A percentile compares a stretch with the other conserved stretches of the same genome.
These are phyloP conservation scores for Ramaria sp. DNA, from an alignment of 768 basidiomycete species.

Conservation along the genomic window DNA sequence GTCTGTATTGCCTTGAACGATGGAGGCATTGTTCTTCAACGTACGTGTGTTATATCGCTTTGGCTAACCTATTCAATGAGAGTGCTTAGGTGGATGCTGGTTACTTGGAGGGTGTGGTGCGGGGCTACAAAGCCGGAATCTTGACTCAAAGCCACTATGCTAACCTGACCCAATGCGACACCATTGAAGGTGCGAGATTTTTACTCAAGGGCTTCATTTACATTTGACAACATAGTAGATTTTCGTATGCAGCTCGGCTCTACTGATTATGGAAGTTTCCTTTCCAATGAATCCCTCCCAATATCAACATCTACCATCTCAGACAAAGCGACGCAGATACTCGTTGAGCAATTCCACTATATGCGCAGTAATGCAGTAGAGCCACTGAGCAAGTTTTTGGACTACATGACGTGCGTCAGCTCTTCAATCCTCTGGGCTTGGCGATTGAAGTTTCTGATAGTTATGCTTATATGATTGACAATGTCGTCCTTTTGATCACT, in stretches of 20 bases:
- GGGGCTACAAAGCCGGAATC: constrained; percentile 92
- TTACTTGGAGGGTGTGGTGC: constrained; percentile 70
- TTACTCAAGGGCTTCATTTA: background rate
- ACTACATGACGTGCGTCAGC: constrained; percentile 89
- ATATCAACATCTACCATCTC: constrained; percentile 90
- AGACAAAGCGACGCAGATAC: constrained; percentile 90
- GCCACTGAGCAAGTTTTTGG: constrained; percentile 85
- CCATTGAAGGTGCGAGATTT: constrained; percentile 65
- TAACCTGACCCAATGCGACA: constrained; percentile 95
- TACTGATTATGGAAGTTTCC: constrained; percentile 97
- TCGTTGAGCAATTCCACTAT: constrained; percentile 97
- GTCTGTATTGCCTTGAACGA: constrained; percentile 19
- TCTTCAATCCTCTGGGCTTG: background rate
- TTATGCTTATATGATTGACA: constrained; percentile 99
- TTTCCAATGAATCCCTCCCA: constrained; percentile 90
- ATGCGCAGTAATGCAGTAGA: constrained; percentile 84
- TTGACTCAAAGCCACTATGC: constrained; percentile 83
- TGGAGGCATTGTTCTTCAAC: constrained; percentile 90
- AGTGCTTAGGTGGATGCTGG: constrained; percentile 50
- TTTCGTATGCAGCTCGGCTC: constrained; percentile 90
- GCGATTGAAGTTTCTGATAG: constrained; percentile 28
- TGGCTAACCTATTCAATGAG: background rate
- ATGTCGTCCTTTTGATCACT: constrained; percentile 93
- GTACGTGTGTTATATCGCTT: constrained; percentile 29
- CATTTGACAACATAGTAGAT: constrained; percentile 30